A percentile compares a stretch with the other conserved stretches of the same genome.
These are phyloP conservation scores for Aspergillus transmontanensis DNA, from an alignment of 2,329 filamentous ascomycete genomes.

Conservation along the genomic window DNA sequence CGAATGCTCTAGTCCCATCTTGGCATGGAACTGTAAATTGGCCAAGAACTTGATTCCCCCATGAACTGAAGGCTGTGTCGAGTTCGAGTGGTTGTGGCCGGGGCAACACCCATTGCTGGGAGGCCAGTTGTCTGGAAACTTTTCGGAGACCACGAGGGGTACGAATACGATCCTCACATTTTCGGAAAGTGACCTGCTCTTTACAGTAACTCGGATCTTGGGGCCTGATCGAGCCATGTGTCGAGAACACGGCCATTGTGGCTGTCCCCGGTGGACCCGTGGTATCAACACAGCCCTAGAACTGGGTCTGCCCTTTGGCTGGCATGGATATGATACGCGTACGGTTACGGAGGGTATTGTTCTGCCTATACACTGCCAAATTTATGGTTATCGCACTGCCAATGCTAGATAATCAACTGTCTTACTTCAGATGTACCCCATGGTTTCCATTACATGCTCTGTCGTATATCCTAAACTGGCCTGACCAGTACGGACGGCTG, in stretches of 20 bases:
- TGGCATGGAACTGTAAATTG: not conserved
- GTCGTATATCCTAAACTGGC: not conserved
- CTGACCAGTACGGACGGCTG: not conserved
- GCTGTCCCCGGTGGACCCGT: not conserved
- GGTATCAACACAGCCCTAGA: not conserved
- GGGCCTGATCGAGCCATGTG: not conserved
- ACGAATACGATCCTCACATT: not conserved
- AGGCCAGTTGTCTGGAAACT: not conserved
- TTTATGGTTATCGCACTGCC: not conserved
- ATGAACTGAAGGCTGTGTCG: not conserved
- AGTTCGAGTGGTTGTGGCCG: not conserved
- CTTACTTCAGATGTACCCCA: not conserved
- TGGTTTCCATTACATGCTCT: not conserved
- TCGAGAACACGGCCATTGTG: constrained; percentile 4
- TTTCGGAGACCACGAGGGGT: not conserved
- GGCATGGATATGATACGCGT: not conserved
- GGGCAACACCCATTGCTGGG: not conserved
- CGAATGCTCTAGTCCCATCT: not conserved
- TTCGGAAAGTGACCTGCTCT: not conserved
- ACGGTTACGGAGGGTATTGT: not conserved
- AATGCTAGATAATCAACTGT: not conserved
- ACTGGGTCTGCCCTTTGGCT: not conserved
- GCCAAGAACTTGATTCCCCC: not conserved
- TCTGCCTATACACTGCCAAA: not conserved
- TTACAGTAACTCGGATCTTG: not conserved